phyloP scores from a whole-genome alignment of 345 rosid species.

The Arabidopsis thaliana region DNA sequence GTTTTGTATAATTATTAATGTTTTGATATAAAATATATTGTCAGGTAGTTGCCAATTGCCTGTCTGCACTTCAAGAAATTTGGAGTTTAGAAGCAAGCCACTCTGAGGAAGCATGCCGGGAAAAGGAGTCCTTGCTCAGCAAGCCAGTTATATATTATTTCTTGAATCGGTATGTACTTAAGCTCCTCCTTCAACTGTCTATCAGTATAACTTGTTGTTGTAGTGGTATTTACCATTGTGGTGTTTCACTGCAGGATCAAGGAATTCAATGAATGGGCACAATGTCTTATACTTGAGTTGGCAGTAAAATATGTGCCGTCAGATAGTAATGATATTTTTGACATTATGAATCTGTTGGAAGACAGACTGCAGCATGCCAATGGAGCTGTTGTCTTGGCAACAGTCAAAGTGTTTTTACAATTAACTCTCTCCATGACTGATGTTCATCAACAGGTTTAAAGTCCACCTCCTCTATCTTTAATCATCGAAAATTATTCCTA shows the following conservation, averaged over 20 bases:
- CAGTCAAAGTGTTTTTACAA: constrained; percentile 84
- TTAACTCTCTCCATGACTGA: constrained; percentile 93
- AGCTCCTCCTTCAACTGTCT: constrained; percentile 21
- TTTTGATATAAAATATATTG: constrained; percentile 28
- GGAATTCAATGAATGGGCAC: constrained; percentile 98
- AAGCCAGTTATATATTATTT: constrained; percentile 73
- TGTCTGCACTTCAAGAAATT: constrained; percentile 91
- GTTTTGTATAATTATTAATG: constrained; percentile 10
- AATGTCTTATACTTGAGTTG: constrained; percentile 93
- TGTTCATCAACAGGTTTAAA: constrained; percentile 92
- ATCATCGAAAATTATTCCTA: background rate
- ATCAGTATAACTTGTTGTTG: constrained; percentile 18
- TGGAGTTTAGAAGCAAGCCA: constrained; percentile 86
- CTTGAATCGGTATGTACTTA: constrained; percentile 70
- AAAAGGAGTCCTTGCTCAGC: constrained; percentile 82
- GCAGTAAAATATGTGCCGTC: constrained; percentile 85
- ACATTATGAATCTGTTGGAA: constrained; percentile 97
- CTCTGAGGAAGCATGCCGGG: constrained; percentile 88
- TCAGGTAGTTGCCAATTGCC: constrained; percentile 93
- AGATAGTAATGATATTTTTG: constrained; percentile 90
- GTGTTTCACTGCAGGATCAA: constrained; percentile 68
- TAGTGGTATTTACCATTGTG: constrained; percentile 6
- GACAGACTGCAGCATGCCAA: constrained; percentile 99
- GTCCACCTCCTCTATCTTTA: constrained; percentile 24
- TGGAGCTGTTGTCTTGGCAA: constrained; percentile 98